phyloP scores from a whole-genome alignment of 139 green algal genomes.

The Tetradesmus obliquus region DNA sequence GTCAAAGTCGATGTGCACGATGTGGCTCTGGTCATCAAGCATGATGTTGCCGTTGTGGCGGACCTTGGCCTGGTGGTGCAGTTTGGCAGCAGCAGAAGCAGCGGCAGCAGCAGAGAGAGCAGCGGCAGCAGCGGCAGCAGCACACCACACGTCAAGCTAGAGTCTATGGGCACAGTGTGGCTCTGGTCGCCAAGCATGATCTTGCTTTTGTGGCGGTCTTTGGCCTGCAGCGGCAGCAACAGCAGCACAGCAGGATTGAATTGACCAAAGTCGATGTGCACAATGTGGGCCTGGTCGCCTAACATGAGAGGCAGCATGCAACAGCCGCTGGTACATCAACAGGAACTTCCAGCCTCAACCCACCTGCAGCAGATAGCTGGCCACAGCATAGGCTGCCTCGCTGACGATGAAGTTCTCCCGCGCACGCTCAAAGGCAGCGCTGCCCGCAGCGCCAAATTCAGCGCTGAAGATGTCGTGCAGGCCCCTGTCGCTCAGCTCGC shows the following conservation, averaged over 20 bases:
- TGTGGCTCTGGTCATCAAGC: constrained; percentile 49
- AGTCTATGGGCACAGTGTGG: background rate
- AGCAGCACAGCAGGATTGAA: background rate
- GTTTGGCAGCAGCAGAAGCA: background rate
- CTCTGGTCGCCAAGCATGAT: constrained; percentile 28
- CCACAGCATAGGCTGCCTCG: constrained; percentile 88
- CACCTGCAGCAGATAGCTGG: constrained; percentile 87
- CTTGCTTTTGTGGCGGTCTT: constrained; percentile 99
- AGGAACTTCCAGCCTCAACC: background rate
- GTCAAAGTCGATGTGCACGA: constrained; percentile 52
- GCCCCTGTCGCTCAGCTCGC: constrained; percentile 92
- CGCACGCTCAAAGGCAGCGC: constrained; percentile 85
- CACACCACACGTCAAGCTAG: constrained; percentile 81
- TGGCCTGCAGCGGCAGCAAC: constrained; percentile 65
- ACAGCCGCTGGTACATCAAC: too few species aligned
- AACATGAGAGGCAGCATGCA: background rate
- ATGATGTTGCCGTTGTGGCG: constrained; percentile 99
- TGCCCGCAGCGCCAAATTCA: constrained; percentile 89
- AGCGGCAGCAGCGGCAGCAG: background rate
- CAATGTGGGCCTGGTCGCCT: background rate
- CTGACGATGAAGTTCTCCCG: constrained; percentile 91
- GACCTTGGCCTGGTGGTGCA: constrained; percentile 85
- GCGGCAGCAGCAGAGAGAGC: background rate
- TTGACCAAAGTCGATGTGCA: background rate
- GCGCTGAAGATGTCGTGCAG: constrained; percentile 95